Base-by-base conservation (phyloP, 225 moss, liverwort and hornwort genomes). In the Anthoceros angustus region DNA sequence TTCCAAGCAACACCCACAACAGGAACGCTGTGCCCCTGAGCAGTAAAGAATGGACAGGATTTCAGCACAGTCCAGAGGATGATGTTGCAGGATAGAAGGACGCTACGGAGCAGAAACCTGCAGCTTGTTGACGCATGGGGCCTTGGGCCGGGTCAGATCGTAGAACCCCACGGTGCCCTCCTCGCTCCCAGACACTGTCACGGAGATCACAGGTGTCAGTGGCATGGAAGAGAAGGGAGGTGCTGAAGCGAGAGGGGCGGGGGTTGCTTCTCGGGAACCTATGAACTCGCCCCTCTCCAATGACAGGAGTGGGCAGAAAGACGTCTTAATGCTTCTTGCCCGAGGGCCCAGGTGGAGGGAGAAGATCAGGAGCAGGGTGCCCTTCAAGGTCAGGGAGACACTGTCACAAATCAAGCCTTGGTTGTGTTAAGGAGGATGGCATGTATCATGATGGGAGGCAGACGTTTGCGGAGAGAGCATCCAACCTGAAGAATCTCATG, bases 1-100 rank as follows among this genome's bases (percentile, higher is more conserved):
- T 98, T 98, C 95, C 95, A 98, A 45, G 95, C 75, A 5, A 98
- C 95, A 50, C 95, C 95, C 23, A 98, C 95, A 14, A 85, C 82
- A 24, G 95, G 95, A 72, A 89, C 95, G 50, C 83, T 66, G 68
- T 98, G 95, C 42, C 95, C 95, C 82, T 81, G 78, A 45, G 70
- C 12, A 5, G 39, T 25, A 16, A 3, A 64, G 25, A 8, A 64
- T 7, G 24, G 12, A 7, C 12, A 12, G 16, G 50, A 1, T 55
- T 55, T 64, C 25, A 25, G 16, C 5, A 38, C 64, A 5, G 12
- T 16, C 14, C 1, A 3, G 21, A 10, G 2, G 21, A 10, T 39
- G 23, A 63, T 63, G 38, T 0, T 24, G 38, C 6, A 4, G 2
- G 25, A 2, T 1, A 32, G 7, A 1, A 12, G 16, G 16, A 39